Percentiles rank a stretch among this genome's conserved stretches.
phyloP scores from a whole-genome alignment of 345 rosid species.

The Conringia planisiliqua region DNA sequence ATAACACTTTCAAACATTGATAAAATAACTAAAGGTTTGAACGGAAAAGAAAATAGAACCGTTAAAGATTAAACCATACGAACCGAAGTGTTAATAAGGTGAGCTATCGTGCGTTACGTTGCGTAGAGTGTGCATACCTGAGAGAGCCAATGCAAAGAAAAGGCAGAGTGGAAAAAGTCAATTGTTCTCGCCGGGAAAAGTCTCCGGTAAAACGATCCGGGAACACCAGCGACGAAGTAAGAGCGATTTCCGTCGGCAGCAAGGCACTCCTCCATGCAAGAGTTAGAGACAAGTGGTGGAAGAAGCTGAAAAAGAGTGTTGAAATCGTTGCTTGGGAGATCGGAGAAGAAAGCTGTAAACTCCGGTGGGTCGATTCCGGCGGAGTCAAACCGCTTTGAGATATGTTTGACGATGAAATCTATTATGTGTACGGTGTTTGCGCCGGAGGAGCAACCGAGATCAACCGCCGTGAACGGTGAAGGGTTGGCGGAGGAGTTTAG shows the following conservation, averaged over 20 bases:
- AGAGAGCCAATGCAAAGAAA: slow-evolving; percentile 95
- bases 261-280: slow-evolving; percentile 83
- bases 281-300: slow-evolving; percentile 57
- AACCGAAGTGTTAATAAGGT: background rate
- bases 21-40: background rate
- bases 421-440: slow-evolving; percentile 64
- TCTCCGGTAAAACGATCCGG: slow-evolving; percentile 84
- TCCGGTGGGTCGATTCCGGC: slow-evolving; percentile 62
- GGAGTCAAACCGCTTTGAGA: slow-evolving; percentile 60
- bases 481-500: slow-evolving; percentile 43
- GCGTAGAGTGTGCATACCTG: slow-evolving; percentile 46
- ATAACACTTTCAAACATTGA: background rate
- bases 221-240: slow-evolving; percentile 80
- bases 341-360: slow-evolving; percentile 81
- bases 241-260: slow-evolving; percentile 71
- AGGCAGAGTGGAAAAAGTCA: slow-evolving; percentile 84
- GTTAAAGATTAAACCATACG: background rate
- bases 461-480: slow-evolving; percentile 71
- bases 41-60: background rate
- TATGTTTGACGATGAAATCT: slow-evolving; percentile 77
- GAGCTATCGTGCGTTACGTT: background rate
- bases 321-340: slow-evolving; percentile 93
- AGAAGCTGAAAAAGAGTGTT: slow-evolving; percentile 91
- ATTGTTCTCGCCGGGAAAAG: slow-evolving; percentile 80
- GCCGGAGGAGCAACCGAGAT: slow-evolving; percentile 91